Evolutionary conservation across 345 rosid genomes (phyloP).

Genomic region (Eucalyptus polyanthemos): DNA sequence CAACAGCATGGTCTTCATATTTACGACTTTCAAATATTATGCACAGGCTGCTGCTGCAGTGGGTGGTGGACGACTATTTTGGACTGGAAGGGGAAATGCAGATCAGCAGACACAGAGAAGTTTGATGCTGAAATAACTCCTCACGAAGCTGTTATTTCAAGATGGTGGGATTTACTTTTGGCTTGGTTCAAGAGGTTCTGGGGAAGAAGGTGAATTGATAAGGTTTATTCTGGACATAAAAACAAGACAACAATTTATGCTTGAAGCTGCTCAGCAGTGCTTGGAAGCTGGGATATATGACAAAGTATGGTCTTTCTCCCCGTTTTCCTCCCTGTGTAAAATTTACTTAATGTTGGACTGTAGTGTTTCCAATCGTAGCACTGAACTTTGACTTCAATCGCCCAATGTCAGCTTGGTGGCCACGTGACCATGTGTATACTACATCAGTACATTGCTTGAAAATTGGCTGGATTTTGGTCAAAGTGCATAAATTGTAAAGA

Average conservation of each 20-base stretch:
- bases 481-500: neutral
- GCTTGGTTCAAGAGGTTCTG: slow-evolving; percentile 81
- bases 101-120: slow-evolving; percentile 90
- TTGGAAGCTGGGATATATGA: slow-evolving; percentile 88
- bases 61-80: slow-evolving; percentile 82
- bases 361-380: neutral
- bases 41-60: slow-evolving; percentile 95
- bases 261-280: slow-evolving; percentile 82
- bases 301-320: slow-evolving; percentile 38
- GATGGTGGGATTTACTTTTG: slow-evolving; percentile 75
- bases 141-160: slow-evolving; percentile 70
- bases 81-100: slow-evolving; percentile 64
- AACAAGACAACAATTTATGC: slow-evolving; percentile 66
- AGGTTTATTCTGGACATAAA: slow-evolving; percentile 56
- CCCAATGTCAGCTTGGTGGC: neutral
- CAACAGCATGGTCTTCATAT: slow-evolving; percentile 84
- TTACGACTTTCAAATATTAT: slow-evolving; percentile 75
- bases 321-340: neutral
- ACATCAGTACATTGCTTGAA: neutral
- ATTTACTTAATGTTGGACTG: neutral
- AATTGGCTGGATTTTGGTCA: neutral
- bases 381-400: neutral
- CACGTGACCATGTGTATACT: neutral
- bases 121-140: slow-evolving; percentile 80
- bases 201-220: slow-evolving; percentile 86